Evolutionary conservation across 306 rosid genomes (phyloP), one percentile per base, ranked within the genome.

Genomic region (Cucurbita pepo): DNA sequence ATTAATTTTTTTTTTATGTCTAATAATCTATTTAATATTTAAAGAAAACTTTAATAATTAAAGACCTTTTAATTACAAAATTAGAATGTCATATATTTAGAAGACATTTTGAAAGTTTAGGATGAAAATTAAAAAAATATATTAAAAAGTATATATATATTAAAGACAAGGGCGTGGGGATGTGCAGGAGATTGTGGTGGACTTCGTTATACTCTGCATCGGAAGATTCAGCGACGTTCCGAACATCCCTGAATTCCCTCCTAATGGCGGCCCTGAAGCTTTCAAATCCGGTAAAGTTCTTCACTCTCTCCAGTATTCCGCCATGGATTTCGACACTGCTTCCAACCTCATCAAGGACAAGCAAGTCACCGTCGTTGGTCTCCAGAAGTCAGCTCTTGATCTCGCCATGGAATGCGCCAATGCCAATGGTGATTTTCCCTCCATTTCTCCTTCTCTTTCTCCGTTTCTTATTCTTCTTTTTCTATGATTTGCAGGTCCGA

Each of bases 201-300:
- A 86, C 76, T 90, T 90, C 58, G 82, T 86, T 77, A 72, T 90
- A 58, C 88, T 90, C 10, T 90, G 93, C 86, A 69, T 83, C 2
- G 96, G 93, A 10, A 74, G 92, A 62, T 90, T 90, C 79, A 86
- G 91, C 65, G 93, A 82, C 13, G 75, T 88, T 50, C 96, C 96
- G 10, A 79, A 88, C 77, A 81, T 90, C 37, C 96, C 93, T 8
- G 77, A 84, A 59, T 90, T 90, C 51, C 93, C 89, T 50, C 74
- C 74, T 30, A 80, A 84, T 56, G 63, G 37, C 7, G 96, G 93
- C 0, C 92, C 88, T 18, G 80, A 90, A 67, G 78, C 48, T 3
- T 87, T 90, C 30, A 48, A 57, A n/a, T 86, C n/a, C 19, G 66
- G 92, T 19, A 45, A 75, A 63, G 92, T 87, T 25, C 80, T 86